These are phyloP conservation scores for Lentinula raphanica DNA, from an alignment of 768 basidiomycete species.

Conservation along the genomic window DNA sequence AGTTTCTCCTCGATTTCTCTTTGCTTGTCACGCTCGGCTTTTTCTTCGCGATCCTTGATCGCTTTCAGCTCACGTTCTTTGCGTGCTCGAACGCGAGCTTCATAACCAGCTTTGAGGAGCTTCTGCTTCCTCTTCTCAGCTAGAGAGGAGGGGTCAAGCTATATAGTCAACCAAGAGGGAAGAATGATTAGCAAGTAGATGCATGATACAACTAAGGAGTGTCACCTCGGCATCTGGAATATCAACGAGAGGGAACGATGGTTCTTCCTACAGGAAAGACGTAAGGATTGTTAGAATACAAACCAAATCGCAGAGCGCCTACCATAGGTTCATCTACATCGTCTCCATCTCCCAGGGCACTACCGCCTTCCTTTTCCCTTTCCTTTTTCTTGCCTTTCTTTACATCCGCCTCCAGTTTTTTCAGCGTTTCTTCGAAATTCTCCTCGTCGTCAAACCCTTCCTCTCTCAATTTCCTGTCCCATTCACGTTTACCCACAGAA, in stretches of 20 bases:
- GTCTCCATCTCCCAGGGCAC: slow-evolving; percentile 41
- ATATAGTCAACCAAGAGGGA: not conserved
- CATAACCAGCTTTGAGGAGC: slow-evolving; percentile 88
- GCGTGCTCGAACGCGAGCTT: slow-evolving; percentile 78
- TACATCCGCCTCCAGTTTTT: slow-evolving; percentile 77
- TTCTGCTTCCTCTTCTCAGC: slow-evolving; percentile 95
- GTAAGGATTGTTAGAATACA: not conserved
- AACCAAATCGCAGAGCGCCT: slow-evolving; percentile 10
- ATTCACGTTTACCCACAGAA: slow-evolving; percentile 36
- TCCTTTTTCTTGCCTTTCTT: slow-evolving; percentile 81
- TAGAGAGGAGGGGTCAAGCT: slow-evolving; percentile 85
- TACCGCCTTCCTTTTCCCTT: not conserved
- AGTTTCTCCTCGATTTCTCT: slow-evolving; percentile 62
- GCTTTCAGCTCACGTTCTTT: slow-evolving; percentile 65
- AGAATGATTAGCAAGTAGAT: too few species aligned
- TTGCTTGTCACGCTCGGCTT: slow-evolving; percentile 65
- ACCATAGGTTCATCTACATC: slow-evolving; percentile 50
- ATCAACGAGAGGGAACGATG: slow-evolving; percentile 88
- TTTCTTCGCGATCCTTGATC: slow-evolving; percentile 60
- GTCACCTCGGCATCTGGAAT: slow-evolving; percentile 85
- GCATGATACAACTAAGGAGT: too few species aligned
- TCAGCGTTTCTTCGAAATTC: slow-evolving; percentile 75
- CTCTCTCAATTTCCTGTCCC: slow-evolving; percentile 61
- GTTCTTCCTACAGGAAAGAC: slow-evolving; percentile 50
- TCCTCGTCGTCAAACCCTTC: slow-evolving; percentile 79